Evolutionary conservation across 495 filamentous ascomycete species (phyloP).

Genomic region (Tuber magnatum): DNA sequence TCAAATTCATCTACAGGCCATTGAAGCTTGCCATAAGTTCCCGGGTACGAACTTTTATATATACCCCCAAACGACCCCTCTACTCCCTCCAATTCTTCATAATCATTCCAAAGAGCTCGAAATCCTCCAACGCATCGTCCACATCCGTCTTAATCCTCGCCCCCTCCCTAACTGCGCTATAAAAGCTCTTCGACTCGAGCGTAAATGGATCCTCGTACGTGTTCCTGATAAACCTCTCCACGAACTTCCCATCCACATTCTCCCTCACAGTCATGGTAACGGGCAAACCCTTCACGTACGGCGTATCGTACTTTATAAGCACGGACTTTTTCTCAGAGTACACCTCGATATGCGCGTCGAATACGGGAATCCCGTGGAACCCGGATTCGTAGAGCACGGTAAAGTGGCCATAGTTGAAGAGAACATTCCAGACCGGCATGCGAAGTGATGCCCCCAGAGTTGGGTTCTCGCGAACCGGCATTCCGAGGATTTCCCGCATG

Average conservation of each 20-base stretch:
- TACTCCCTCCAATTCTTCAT: background rate
- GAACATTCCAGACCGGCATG: slow-evolving; percentile 47
- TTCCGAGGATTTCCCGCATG: slow-evolving; percentile 53
- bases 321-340: slow-evolving; percentile 50
- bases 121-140: slow-evolving; percentile 49
- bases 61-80: background rate
- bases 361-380: slow-evolving; percentile 49
- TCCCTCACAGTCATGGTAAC: slow-evolving; percentile 50
- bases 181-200: slow-evolving; percentile 48
- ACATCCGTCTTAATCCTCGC: slow-evolving; percentile 48
- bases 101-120: slow-evolving; percentile 45
- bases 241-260: slow-evolving; percentile 36
- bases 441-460: slow-evolving; percentile 48
- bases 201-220: slow-evolving; percentile 52
- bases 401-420: slow-evolving; percentile 48
- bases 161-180: slow-evolving; percentile 45
- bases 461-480: slow-evolving; percentile 31
- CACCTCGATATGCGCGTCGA: slow-evolving; percentile 53
- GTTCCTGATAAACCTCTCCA: slow-evolving; percentile 43
- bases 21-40: background rate
- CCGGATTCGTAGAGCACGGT: slow-evolving; percentile 53
- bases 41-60: background rate
- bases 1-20: background rate
- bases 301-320: slow-evolving; percentile 49
- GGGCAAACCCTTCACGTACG: slow-evolving; percentile 48